phyloP scores from a whole-genome alignment of 345 rosid species.

The Pseudoturritis turrita region DNA sequence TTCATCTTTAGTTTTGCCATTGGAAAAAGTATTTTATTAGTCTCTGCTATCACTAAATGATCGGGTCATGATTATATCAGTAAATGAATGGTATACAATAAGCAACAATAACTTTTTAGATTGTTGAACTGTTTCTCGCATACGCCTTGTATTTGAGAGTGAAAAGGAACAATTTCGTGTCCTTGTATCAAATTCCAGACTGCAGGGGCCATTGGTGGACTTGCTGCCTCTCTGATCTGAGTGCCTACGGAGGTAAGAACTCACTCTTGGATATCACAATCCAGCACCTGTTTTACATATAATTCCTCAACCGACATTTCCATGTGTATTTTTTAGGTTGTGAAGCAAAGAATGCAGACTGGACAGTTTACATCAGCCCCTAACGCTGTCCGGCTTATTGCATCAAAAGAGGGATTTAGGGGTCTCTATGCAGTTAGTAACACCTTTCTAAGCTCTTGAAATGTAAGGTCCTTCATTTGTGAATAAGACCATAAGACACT shows the following conservation, averaged over 20 bases:
- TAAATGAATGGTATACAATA: background rate
- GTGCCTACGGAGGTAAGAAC: conserved; percentile 85
- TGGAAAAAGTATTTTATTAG: background rate
- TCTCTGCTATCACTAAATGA: background rate
- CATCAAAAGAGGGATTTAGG: conserved; percentile 69
- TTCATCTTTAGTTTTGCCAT: background rate
- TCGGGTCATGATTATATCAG: background rate
- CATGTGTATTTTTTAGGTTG: conserved; percentile 49
- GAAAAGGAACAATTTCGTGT: background rate
- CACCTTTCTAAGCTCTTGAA: conserved; percentile 36
- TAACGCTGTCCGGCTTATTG: conserved; percentile 69
- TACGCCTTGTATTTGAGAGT: background rate
- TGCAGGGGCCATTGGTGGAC: conserved; percentile 93
- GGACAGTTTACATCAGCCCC: conserved; percentile 85
- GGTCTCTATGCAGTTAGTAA: conserved; percentile 85
- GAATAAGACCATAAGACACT: conserved; percentile 8
- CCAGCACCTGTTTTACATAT: background rate
- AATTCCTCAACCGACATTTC: background rate
- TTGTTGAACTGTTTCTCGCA: background rate
- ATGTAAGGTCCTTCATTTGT: conserved; percentile 46
- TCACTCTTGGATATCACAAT: background rate
- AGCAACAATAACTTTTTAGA: background rate
- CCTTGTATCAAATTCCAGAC: conserved; percentile 42
- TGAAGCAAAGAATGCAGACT: conserved; percentile 92
- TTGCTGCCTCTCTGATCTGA: conserved; percentile 89